phyloP scores from a whole-genome alignment of 768 basidiomycete genomes.

The Chalciporus sphaerocephalus region DNA sequence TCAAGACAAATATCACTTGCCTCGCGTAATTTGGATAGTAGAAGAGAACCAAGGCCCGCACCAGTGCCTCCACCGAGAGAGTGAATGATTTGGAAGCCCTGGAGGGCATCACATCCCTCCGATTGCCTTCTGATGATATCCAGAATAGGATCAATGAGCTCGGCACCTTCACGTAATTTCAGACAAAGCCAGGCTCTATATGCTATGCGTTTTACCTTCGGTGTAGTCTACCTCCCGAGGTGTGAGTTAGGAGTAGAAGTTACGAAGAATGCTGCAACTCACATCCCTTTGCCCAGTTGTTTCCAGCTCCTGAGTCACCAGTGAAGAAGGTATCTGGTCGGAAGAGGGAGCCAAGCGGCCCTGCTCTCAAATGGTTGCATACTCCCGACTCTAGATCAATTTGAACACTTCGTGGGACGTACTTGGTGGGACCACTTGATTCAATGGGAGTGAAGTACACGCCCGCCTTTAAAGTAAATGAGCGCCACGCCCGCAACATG shows the following conservation, averaged over 20 bases:
- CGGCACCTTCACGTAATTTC: constrained; percentile 57
- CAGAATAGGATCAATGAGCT: constrained; percentile 81
- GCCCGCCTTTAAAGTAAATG: constrained; percentile 46
- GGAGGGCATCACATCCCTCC: constrained; percentile 79
- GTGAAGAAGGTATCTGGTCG: constrained; percentile 83
- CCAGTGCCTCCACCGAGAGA: constrained; percentile 92
- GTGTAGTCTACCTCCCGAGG: constrained; percentile 62
- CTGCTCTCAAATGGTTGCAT: constrained; percentile 66
- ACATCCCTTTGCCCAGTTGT: constrained; percentile 97
- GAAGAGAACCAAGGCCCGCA: constrained; percentile 75
- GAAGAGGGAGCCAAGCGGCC: constrained; percentile 70
- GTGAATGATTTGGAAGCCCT: constrained; percentile 88
- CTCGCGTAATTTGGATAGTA: constrained; percentile 80
- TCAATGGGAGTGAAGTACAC: constrained; percentile 81
- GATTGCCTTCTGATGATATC: constrained; percentile 78
- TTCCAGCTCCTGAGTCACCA: constrained; percentile 66
- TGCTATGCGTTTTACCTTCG: constrained; percentile 53
- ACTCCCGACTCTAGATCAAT: constrained; percentile 89
- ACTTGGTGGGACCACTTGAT: constrained; percentile 52
- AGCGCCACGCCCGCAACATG: not conserved
- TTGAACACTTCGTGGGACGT: constrained; percentile 86
- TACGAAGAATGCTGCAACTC: constrained; percentile 30
- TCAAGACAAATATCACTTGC: constrained; percentile 33
- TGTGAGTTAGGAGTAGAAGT: constrained; percentile 6
- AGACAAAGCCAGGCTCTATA: not conserved